Base-by-base conservation (phyloP, 257 asterid genomes). In the Solanum bulbocastanum region DNA sequence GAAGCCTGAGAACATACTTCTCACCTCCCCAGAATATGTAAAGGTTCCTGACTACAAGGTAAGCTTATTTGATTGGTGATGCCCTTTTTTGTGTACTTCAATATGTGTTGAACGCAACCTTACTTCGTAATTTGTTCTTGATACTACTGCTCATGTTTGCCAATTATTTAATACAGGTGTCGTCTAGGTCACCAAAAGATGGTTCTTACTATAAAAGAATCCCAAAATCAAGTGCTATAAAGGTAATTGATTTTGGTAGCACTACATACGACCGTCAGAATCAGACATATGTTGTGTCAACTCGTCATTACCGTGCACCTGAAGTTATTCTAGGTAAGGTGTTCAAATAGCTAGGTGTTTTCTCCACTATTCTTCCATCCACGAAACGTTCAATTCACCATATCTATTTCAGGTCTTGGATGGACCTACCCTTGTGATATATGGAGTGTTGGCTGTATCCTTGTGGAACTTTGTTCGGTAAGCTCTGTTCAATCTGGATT, bases 1-100 rank as follows among this genome's bases (percentile, higher is more conserved):
- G 95, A 96, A 96, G 93, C 99, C 98, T 36, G 99, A 96, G 91
- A 96, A 96, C 90, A 94, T 96, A 86, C 99, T 96, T 78, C 98
- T 96, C 4, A 94, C 91, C 71, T 96, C 99, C 10, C 88, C 98
- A 1, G 99, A 95, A 27, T 93, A 92, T 89, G 66, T 95, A 4
- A 95, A 91, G 89, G 91, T 95, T 90, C 98, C 98, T 42, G 98
- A 94, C 39, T 95, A 94, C 90, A 96, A 94, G 99, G 99, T 96
- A 92, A 90, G 78, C 56, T 73, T 84, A 81, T 68, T 88, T 44
- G 25, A 44, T 27, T 16, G 65, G 58, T 79, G 4, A 44, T 3
- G 0, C 20, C 12, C 52, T 7, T 10, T 15, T 42, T 25, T 79
- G 66, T 46, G 32, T n/a, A 18, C 7, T 73, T 27, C 23, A 18